phyloP scores from a whole-genome alignment of 345 rosid genomes.

The Isatis tinctoria region DNA sequence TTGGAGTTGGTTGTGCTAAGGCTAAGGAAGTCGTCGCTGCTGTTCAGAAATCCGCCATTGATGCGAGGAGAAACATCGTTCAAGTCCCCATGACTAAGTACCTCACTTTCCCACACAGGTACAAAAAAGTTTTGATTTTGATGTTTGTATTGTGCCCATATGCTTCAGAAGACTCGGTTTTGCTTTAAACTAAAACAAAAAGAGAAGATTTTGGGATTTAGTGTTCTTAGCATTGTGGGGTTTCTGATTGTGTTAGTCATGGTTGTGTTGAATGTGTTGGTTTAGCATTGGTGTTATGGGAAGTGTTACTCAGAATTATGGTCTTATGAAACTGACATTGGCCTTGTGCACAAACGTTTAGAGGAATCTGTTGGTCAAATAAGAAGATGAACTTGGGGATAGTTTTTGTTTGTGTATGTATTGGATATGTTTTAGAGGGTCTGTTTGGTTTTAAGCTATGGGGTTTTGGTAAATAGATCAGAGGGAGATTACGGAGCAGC shows the following conservation, averaged over 20 bases:
- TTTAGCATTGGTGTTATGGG: not conserved
- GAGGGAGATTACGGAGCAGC: conserved; percentile 90
- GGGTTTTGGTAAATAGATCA: conserved; percentile 40
- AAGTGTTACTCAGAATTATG: not conserved
- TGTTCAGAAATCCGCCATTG: conserved; percentile 68
- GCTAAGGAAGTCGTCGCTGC: conserved; percentile 79
- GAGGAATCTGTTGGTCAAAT: not conserved
- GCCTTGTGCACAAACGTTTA: not conserved
- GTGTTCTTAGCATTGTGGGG: not conserved
- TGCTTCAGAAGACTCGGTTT: not conserved
- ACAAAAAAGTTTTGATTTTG: not conserved
- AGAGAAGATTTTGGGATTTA: not conserved
- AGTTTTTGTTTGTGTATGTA: not conserved
- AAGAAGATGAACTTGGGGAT: too few species aligned
- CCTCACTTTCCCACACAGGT: conserved; percentile 87
- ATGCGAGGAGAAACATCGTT: conserved; percentile 75
- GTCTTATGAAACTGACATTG: not conserved
- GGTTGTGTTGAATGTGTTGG: not conserved
- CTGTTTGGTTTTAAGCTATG: conserved; percentile 2
- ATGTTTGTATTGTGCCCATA: not conserved
- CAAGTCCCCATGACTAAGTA: conserved; percentile 87
- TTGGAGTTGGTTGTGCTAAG: conserved; percentile 88
- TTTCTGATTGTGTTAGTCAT: not conserved
- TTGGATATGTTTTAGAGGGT: not conserved
- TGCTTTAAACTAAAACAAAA: not conserved